A percentile compares a stretch with the other conserved stretches of the same genome.
phyloP scores from a whole-genome alignment of 2,329 filamentous ascomycete genomes.

The Pseudopithomyces chartarum region DNA sequence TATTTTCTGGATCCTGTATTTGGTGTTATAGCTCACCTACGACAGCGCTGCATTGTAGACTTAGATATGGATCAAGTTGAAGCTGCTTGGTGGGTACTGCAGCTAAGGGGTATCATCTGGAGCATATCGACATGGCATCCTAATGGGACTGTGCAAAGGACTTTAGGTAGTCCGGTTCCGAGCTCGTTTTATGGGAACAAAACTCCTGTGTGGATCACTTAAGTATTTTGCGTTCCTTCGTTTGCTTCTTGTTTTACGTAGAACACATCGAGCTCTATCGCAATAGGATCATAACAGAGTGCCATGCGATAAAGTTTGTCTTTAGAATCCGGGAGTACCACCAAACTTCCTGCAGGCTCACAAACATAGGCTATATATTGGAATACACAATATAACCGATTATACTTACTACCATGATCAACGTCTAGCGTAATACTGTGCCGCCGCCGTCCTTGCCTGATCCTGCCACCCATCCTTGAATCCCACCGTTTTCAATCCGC shows the following conservation, averaged over 20 bases:
- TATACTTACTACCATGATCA: neutral
- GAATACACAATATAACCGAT: no score
- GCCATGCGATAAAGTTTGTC: no score
- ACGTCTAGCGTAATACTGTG: neutral
- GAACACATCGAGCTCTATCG: no score
- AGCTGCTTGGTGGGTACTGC: conserved; percentile 11
- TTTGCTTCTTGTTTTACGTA: no score
- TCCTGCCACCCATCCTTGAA: neutral
- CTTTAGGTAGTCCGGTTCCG: conserved; percentile 26
- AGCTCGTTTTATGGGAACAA: conserved; percentile 10
- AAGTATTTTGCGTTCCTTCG: neutral
- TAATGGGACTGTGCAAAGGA: conserved; percentile 66
- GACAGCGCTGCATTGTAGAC: neutral
- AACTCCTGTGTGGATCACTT: conserved; percentile 9
- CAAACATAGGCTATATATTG: no score
- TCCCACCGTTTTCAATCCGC: neutral
- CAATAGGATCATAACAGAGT: no score
- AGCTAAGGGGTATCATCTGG: conserved; percentile 7
- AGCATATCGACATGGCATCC: conserved; percentile 19
- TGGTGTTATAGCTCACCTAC: neutral
- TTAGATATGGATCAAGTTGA: conserved; percentile 1
- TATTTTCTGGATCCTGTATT: neutral
- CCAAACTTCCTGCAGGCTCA: no score
- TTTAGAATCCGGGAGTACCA: no score
- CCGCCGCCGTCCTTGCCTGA: neutral